Evolutionary conservation across 1,284 basidiomycete species (phyloP).

Genomic region (Apiotrichum siamense): DNA sequence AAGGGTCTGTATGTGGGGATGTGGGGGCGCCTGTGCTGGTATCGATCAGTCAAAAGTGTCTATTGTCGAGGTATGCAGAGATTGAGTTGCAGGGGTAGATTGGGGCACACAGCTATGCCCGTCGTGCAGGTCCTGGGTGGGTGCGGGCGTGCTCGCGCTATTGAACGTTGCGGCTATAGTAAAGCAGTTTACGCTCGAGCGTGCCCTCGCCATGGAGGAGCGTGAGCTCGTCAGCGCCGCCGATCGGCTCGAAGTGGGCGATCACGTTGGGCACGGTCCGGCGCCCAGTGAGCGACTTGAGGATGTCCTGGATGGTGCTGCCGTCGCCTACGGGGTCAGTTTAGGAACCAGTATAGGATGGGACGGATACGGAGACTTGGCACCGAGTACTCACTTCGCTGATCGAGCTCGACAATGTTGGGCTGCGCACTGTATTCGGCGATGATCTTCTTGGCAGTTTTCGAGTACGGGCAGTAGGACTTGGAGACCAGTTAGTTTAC

Average conservation of each 20-base stretch:
- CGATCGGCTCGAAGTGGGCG: constrained; percentile 40
- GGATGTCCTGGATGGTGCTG: constrained; percentile 33
- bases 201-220: constrained; percentile 44
- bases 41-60: too few species aligned
- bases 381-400: constrained; percentile 37
- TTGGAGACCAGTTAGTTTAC: constrained; percentile 4
- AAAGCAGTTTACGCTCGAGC: constrained; percentile 13
- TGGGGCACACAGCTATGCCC: too few species aligned
- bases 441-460: constrained; percentile 42
- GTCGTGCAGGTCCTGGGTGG: too few species aligned
- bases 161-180: neutral
- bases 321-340: constrained; percentile 32
- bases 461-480: constrained; percentile 47
- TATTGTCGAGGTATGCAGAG: too few species aligned
- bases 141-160: too few species aligned
- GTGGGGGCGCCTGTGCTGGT: too few species aligned
- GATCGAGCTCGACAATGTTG: constrained; percentile 46
- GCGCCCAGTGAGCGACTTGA: constrained; percentile 40
- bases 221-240: constrained; percentile 45
- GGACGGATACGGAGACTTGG: neutral
- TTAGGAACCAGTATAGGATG: neutral
- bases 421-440: constrained; percentile 35
- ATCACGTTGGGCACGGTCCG: constrained; percentile 48
- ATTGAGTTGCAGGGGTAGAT: too few species aligned
- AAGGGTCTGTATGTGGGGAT: too few species aligned